Conservation (phyloP, 257 asterid genomes). For the Solanum tarijense region DNA sequence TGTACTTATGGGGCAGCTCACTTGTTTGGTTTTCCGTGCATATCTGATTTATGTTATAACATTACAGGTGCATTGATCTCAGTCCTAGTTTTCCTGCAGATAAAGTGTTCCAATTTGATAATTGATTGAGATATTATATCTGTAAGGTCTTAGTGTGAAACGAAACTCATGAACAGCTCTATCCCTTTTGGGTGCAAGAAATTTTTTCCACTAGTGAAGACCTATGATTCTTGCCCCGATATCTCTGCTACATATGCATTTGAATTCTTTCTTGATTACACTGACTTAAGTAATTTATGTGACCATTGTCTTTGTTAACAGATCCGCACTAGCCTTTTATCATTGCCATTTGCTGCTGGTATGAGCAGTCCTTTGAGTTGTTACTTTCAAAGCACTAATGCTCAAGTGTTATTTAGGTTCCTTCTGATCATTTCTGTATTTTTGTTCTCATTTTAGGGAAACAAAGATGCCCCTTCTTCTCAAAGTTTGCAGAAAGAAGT, state of each 20-base stretch:
- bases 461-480: slow-evolving; percentile 47
- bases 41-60: neutral
- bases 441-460: slow-evolving; percentile 33
- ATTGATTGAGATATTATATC: neutral
- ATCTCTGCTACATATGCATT: neutral
- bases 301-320: slow-evolving; percentile 26
- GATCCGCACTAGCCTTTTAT: slow-evolving; percentile 56
- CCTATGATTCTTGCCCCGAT: neutral
- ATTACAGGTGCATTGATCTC: neutral
- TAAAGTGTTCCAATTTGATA: neutral
- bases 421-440: neutral
- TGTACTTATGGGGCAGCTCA: neutral
- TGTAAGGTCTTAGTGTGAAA: neutral
- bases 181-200: neutral
- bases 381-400: neutral
- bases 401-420: neutral
- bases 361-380: slow-evolving; percentile 12
- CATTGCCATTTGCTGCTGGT: slow-evolving; percentile 74
- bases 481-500: slow-evolving; percentile 45
- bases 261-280: neutral
- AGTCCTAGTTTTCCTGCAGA: neutral
- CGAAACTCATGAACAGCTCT: neutral
- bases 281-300: neutral
- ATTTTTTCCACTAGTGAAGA: neutral
- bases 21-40: neutral